Conservation (phyloP, 169 alveolate species). For the Cryptosporidium canis region DNA sequence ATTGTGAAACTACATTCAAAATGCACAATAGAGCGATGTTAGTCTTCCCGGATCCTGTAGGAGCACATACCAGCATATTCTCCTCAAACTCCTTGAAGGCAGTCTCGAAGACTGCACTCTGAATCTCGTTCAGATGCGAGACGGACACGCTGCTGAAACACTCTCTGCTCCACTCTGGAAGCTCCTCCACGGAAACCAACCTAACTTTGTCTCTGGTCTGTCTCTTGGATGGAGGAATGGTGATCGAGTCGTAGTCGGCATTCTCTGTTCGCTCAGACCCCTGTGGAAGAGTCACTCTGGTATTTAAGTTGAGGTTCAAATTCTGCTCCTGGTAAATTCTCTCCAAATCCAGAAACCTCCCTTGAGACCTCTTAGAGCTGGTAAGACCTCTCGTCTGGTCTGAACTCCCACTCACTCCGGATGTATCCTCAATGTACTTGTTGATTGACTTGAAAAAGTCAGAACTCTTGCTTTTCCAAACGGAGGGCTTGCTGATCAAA, state of each 20-base stretch:
- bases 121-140: slow-evolving; percentile 91
- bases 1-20: slow-evolving; percentile 88
- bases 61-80: slow-evolving; percentile 99
- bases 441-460: slow-evolving; percentile 50
- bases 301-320: slow-evolving; percentile 88
- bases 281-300: slow-evolving; percentile 92
- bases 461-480: slow-evolving; percentile 3
- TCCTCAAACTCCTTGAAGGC: slow-evolving; percentile 94
- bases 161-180: slow-evolving; percentile 96
- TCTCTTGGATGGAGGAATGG: slow-evolving; percentile 80
- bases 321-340: slow-evolving; percentile 85
- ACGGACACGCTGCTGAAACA: slow-evolving; percentile 88
- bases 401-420: neutral
- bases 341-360: slow-evolving; percentile 84
- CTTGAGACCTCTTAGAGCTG: slow-evolving; percentile 25
- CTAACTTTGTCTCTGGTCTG: slow-evolving; percentile 78
- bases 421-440: slow-evolving; percentile 22
- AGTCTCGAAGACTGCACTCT: slow-evolving; percentile 91
- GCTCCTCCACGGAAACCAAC: slow-evolving; percentile 75
- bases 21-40: slow-evolving; percentile 98
- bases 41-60: slow-evolving; percentile 99
- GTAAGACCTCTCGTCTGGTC: neutral
- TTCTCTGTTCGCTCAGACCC: slow-evolving; percentile 89
- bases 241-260: slow-evolving; percentile 86
- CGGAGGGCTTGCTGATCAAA: slow-evolving; percentile 26